Evolutionary conservation across 352 stramenopile genomes (phyloP).

Genomic region (Phytophthora europaea): DNA sequence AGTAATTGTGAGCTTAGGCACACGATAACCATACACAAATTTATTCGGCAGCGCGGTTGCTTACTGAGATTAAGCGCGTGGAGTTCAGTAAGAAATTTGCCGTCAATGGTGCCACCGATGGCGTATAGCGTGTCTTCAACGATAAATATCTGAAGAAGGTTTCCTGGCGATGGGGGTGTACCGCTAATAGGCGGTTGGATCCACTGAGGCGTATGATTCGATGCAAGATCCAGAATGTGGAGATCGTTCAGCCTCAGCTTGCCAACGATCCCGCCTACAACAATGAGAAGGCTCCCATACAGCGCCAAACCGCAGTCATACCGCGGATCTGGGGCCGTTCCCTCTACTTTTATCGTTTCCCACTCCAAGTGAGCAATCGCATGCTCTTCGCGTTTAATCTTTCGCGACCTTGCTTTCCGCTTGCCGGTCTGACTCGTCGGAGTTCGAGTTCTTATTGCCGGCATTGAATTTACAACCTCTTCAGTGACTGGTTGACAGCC

Average conservation of each 20-base stretch:
- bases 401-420: constrained; percentile 45
- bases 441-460: constrained; percentile 14
- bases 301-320: constrained; percentile 69
- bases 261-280: constrained; percentile 71
- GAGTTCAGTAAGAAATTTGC: constrained; percentile 69
- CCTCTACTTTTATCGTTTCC: constrained; percentile 40
- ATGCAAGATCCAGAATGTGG: constrained; percentile 51
- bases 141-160: constrained; percentile 66
- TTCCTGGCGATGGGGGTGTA: constrained; percentile 47
- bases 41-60: constrained; percentile 10
- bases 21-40: background rate
- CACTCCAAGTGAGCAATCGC: constrained; percentile 45
- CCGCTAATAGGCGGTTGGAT: constrained; percentile 45
- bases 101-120: constrained; percentile 66
- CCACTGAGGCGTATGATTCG: constrained; percentile 39
- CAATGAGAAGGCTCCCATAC: constrained; percentile 51
- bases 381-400: constrained; percentile 44
- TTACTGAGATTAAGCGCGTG: constrained; percentile 63
- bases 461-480: constrained; percentile 6
- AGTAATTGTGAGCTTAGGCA: background rate
- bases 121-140: constrained; percentile 58
- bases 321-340: constrained; percentile 44
- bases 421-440: constrained; percentile 29
- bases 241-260: constrained; percentile 67
- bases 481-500: constrained; percentile 3